phyloP scores from a whole-genome alignment of 805 yeast species.

The Helenozyma rhizophorensis region DNA sequence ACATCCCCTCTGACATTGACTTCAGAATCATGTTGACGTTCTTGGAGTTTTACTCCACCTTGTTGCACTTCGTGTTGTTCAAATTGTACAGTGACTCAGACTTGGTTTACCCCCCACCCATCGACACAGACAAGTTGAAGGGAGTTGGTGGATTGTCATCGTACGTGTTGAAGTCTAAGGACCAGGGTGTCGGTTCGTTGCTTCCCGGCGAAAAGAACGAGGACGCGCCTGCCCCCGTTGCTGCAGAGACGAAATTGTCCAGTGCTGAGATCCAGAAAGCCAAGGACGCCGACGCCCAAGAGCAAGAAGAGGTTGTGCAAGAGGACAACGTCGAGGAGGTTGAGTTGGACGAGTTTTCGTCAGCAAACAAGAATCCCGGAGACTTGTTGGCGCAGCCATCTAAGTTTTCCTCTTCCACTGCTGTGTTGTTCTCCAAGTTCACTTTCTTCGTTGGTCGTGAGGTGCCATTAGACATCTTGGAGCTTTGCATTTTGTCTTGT shows the following conservation, averaged over 20 bases:
- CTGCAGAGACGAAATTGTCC: conserved; percentile 35
- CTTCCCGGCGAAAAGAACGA: conserved; percentile 28
- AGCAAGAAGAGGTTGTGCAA: conserved; percentile 27
- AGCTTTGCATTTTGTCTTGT: conserved; percentile 77
- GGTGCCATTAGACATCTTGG: conserved; percentile 87
- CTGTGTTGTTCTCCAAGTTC: conserved; percentile 66
- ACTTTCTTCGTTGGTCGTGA: conserved; percentile 91
- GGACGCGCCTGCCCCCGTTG: conserved; percentile 17
- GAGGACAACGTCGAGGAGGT: conserved; percentile 12
- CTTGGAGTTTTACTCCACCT: conserved; percentile 90
- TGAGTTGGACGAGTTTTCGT: conserved; percentile 67
- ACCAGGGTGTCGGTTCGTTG: conserved; percentile 31
- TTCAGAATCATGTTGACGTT: conserved; percentile 96
- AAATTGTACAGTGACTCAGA: conserved; percentile 82
- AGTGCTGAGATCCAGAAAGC: conserved; percentile 45
- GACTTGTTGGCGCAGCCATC: conserved; percentile 70
- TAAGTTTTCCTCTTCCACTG: conserved; percentile 49
- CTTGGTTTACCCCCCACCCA: conserved; percentile 86
- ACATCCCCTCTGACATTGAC: conserved; percentile 90
- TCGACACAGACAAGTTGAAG: conserved; percentile 66
- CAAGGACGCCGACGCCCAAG: conserved; percentile 42
- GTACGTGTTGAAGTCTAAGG: conserved; percentile 63
- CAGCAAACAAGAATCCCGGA: conserved; percentile 56
- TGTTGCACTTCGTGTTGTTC: conserved; percentile 81
- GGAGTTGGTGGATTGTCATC: conserved; percentile 88